Percentiles rank a stretch among this genome's conserved stretches.
Conservation (phyloP, 192 early-diverging fungal genomes). For the Gamsiella multidivaricata region DNA sequence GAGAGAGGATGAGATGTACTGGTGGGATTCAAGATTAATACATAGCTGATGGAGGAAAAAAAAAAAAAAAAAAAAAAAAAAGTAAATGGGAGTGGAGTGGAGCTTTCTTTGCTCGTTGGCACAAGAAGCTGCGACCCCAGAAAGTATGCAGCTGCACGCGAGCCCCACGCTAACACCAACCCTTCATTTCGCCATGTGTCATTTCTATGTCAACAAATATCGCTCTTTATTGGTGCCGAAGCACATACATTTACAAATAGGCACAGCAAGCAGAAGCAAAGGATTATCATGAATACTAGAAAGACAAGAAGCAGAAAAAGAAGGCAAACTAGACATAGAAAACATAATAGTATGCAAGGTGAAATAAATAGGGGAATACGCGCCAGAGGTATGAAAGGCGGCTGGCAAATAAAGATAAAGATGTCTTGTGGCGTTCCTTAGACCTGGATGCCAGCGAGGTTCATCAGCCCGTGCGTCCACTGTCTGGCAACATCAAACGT, state of each 20-base stretch:
- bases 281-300: not conserved
- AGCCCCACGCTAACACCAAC: no score
- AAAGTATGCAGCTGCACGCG: no score
- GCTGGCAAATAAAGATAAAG: not conserved
- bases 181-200: no score
- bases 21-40: no score
- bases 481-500: constrained; percentile 51
- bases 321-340: not conserved
- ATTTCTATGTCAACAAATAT: no score
- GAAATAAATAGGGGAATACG: not conserved
- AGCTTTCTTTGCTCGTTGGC: no score
- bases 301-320: not conserved
- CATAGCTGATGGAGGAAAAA: no score
- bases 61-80: no score
- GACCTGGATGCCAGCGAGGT: constrained; percentile 48
- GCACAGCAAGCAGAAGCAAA: not conserved
- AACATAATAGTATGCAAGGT: not conserved
- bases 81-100: no score
- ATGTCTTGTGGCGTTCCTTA: constrained; percentile 2
- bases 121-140: no score
- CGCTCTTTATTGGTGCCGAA: no score
- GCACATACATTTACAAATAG: not conserved
- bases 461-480: constrained; percentile 46
- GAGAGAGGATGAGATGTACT: no score
- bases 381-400: not conserved